phyloP scores from a whole-genome alignment of 257 asterid species.

The Capsicum pubescens region DNA sequence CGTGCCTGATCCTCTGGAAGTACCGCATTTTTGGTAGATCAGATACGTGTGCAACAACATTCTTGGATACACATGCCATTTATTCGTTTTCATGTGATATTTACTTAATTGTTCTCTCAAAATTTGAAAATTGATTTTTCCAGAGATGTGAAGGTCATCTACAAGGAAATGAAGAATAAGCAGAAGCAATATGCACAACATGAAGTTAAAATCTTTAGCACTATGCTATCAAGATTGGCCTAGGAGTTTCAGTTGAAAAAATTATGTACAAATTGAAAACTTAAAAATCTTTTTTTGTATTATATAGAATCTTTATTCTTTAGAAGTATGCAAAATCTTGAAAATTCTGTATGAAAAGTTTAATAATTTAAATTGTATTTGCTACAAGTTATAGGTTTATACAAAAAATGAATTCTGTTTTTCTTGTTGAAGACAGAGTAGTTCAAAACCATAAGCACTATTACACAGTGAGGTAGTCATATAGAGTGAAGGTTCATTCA shows the following conservation, averaged over 20 bases:
- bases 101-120: conserved; percentile 1
- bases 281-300: too few species aligned
- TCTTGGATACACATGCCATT: background rate
- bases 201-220: conserved; percentile 54
- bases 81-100: background rate
- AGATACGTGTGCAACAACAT: too few species aligned
- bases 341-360: too few species aligned
- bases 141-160: conserved; percentile 60
- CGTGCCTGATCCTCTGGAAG: background rate
- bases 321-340: too few species aligned
- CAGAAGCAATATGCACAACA: conserved; percentile 47
- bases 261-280: background rate
- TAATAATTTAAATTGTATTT: too few species aligned
- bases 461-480: too few species aligned
- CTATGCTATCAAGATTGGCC: conserved; percentile 52
- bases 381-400: too few species aligned
- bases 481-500: too few species aligned
- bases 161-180: conserved; percentile 53
- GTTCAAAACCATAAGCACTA: too few species aligned
- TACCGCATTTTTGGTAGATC: background rate
- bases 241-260: conserved; percentile 22
- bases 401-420: too few species aligned
- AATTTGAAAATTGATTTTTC: background rate
- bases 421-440: too few species aligned
- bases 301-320: too few species aligned